Percentiles rank a stretch among this genome's conserved stretches.
Conservation (phyloP, 2,329 filamentous ascomycete genomes). For the Colletotrichum siamense region DNA sequence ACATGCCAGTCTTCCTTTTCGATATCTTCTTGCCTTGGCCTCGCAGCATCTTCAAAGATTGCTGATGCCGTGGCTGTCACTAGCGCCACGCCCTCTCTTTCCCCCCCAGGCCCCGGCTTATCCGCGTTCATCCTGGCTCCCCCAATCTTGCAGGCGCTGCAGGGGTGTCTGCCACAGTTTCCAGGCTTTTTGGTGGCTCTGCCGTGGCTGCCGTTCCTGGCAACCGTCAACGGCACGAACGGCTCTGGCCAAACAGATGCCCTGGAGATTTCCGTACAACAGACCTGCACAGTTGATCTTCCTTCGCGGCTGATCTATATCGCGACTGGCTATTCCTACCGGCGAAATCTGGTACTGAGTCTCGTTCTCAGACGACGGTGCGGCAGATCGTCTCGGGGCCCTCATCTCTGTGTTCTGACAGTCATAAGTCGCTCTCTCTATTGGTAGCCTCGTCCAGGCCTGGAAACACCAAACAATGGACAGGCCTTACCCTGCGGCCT, state of each 20-base stretch:
- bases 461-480: not conserved
- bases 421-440: not conserved
- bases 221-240: conserved; percentile 13
- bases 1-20: conserved; percentile 18
- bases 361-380: not conserved
- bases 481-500: not conserved
- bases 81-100: not conserved
- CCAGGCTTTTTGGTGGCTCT: conserved; percentile 7
- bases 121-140: conserved; percentile 5
- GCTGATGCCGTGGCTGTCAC: not conserved
- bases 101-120: not conserved
- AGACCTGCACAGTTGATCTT: not conserved
- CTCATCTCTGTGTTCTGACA: not conserved
- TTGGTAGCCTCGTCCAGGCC: not conserved
- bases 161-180: conserved; percentile 5
- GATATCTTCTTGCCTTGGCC: conserved; percentile 9
- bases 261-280: not conserved
- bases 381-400: not conserved
- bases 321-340: not conserved
- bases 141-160: conserved; percentile 12
- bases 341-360: not conserved
- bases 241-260: conserved; percentile 4
- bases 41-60: not conserved
- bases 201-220: conserved; percentile 11
- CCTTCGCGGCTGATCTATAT: not conserved